These are phyloP conservation scores for Tolypocladium amazonense DNA, from an alignment of 2,329 filamentous ascomycete genomes.

Conservation along the genomic window DNA sequence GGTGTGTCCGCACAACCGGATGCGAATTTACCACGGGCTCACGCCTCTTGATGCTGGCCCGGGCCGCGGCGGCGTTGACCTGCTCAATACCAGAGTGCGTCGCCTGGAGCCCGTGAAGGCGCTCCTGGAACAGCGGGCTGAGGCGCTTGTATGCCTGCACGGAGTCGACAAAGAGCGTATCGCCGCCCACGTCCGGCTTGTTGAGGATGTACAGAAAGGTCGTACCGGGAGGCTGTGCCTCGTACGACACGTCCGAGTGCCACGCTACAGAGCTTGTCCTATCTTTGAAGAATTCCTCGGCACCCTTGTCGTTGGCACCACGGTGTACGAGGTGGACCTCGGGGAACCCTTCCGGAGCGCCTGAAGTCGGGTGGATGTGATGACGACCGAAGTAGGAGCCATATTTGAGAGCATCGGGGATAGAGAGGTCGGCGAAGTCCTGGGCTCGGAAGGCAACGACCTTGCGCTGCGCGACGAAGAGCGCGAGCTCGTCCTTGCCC, in stretches of 20 bases:
- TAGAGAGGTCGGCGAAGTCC: conserved; percentile 60
- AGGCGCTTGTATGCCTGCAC: conserved; percentile 74
- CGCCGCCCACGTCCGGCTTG: conserved; percentile 66
- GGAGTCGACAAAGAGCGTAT: conserved; percentile 74
- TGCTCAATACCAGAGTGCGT: conserved; percentile 79
- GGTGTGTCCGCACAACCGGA: conserved; percentile 72
- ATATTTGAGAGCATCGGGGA: conserved; percentile 56
- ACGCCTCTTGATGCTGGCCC: conserved; percentile 61
- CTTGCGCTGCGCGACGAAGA: conserved; percentile 65
- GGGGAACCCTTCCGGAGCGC: conserved; percentile 61
- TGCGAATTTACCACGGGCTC: conserved; percentile 67
- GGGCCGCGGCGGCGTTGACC: conserved; percentile 54
- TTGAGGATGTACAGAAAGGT: conserved; percentile 88
- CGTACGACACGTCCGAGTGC: conserved; percentile 85
- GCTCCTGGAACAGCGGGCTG: conserved; percentile 66
- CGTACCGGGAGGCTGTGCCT: conserved; percentile 78
- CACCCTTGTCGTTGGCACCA: conserved; percentile 39
- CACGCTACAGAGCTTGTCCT: conserved; percentile 75
- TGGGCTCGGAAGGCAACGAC: conserved; percentile 71
- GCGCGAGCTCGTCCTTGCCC: conserved; percentile 67
- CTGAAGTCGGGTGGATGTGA: conserved; percentile 73
- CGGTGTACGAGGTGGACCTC: conserved; percentile 73
- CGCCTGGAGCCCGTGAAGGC: conserved; percentile 70
- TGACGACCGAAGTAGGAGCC: conserved; percentile 70
- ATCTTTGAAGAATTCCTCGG: conserved; percentile 48